A percentile compares a stretch with the other conserved stretches of the same genome.
Conservation (phyloP, 202 grass and related monocot species). For the Brachypodium distachyon region DNA sequence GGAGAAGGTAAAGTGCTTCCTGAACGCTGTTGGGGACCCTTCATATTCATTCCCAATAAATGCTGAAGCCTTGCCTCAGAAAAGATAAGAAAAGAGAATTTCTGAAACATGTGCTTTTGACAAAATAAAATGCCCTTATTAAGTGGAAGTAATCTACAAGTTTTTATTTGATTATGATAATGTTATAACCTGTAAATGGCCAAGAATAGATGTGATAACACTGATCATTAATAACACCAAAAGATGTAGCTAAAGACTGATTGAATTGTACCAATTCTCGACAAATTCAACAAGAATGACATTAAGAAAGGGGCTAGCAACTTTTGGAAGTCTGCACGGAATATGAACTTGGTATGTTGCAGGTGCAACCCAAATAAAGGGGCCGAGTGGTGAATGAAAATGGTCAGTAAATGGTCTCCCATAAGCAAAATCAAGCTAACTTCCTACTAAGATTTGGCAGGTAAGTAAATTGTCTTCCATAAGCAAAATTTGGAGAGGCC, state of each 20-base stretch:
- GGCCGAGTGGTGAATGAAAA: too few species aligned
- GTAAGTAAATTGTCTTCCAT: neutral
- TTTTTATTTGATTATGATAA: neutral
- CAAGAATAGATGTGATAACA: neutral
- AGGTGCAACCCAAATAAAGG: neutral
- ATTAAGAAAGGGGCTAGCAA: neutral
- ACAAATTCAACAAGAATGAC: neutral
- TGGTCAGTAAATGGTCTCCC: too few species aligned
- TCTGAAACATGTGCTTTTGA: neutral
- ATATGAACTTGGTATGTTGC: neutral
- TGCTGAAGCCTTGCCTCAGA: constrained; percentile 37
- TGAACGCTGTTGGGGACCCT: constrained; percentile 22
- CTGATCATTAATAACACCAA: neutral
- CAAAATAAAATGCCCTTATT: neutral
- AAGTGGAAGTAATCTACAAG: neutral
- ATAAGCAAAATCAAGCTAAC: neutral
- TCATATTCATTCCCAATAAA: constrained; percentile 36
- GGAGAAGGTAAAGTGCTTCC: constrained; percentile 55
- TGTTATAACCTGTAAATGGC: neutral
- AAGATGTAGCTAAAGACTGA: neutral
- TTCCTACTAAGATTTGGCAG: neutral
- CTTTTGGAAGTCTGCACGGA: neutral
- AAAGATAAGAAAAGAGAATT: constrained; percentile 9
- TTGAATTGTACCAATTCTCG: neutral
- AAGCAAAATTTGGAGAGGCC: neutral